Percentiles rank a stretch among this genome's conserved stretches.
Evolutionary conservation across 2,329 filamentous ascomycete genomes (phyloP).

Genomic region (Fusarium mexicanum): DNA sequence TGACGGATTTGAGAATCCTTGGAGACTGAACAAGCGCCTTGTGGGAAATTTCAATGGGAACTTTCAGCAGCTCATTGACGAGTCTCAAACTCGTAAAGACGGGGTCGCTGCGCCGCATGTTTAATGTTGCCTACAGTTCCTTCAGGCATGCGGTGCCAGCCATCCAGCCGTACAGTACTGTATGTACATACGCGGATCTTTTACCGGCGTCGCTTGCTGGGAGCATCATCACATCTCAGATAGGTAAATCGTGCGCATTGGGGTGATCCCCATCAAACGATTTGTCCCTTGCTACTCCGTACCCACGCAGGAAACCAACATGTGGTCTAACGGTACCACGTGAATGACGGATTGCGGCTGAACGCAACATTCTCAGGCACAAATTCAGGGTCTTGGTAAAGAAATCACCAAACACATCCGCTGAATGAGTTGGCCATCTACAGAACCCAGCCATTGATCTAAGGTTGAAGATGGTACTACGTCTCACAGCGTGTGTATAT

Average conservation of each 20-base stretch:
- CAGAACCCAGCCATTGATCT: background rate
- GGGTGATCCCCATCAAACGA: conserved; percentile 17
- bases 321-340: conserved; percentile 33
- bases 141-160: background rate
- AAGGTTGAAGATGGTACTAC: background rate
- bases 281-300: background rate
- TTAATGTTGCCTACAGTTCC: background rate
- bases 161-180: background rate
- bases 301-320: conserved; percentile 9
- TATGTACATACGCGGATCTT: conserved; percentile 17
- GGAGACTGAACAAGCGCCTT: background rate
- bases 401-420: background rate
- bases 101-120: background rate
- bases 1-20: background rate
- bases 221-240: conserved; percentile 32
- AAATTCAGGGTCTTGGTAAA: background rate
- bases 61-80: background rate
- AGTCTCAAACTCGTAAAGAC: background rate
- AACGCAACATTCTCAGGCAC: conserved; percentile 14
- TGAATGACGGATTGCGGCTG: conserved; percentile 24
- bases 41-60: background rate
- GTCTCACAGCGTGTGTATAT: background rate
- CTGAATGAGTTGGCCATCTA: background rate
- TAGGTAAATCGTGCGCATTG: conserved; percentile 32
- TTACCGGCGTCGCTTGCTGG: conserved; percentile 12